Conservation (phyloP, 257 asterid species). For the Linaria vulgaris region DNA sequence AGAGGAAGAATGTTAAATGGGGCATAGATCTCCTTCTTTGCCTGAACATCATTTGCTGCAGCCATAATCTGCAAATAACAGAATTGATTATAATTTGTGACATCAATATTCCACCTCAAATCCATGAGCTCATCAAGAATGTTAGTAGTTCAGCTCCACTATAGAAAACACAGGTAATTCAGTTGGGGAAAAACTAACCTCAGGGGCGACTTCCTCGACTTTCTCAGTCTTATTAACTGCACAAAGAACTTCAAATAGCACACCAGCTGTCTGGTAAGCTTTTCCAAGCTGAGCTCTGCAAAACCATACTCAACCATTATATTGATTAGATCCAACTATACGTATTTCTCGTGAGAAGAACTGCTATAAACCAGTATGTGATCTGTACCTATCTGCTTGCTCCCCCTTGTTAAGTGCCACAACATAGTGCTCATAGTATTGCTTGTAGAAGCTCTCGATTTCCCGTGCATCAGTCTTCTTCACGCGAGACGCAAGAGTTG, state of each 20-base stretch:
- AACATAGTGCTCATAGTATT: conserved; percentile 90
- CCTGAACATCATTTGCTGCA: conserved; percentile 95
- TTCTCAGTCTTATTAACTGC: conserved; percentile 93
- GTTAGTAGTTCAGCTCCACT: neutral
- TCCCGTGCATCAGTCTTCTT: conserved; percentile 96
- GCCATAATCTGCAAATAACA: conserved; percentile 75
- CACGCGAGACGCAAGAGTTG: conserved; percentile 79
- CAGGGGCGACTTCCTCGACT: conserved; percentile 97
- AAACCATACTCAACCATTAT: neutral
- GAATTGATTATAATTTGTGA: conserved; percentile 1
- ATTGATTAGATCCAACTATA: neutral
- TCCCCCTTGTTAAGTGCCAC: conserved; percentile 92
- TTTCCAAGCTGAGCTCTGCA: conserved; percentile 95
- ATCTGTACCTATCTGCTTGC: conserved; percentile 79
- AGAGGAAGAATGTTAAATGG: conserved; percentile 95
- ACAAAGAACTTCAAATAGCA: conserved; percentile 96
- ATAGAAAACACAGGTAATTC: conserved; percentile 7
- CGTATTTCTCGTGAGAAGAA: conserved; percentile 7
- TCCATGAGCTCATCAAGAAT: conserved; percentile 16
- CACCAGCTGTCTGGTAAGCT: conserved; percentile 98
- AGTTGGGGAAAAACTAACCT: conserved; percentile 50
- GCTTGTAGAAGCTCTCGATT: conserved; percentile 96
- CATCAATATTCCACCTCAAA: conserved; percentile 19
- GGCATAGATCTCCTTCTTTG: conserved; percentile 85
- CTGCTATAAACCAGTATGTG: conserved; percentile 10